Evolutionary conservation across 2,329 filamentous ascomycete species (phyloP).

Genomic region (Fusarium paranaense): DNA sequence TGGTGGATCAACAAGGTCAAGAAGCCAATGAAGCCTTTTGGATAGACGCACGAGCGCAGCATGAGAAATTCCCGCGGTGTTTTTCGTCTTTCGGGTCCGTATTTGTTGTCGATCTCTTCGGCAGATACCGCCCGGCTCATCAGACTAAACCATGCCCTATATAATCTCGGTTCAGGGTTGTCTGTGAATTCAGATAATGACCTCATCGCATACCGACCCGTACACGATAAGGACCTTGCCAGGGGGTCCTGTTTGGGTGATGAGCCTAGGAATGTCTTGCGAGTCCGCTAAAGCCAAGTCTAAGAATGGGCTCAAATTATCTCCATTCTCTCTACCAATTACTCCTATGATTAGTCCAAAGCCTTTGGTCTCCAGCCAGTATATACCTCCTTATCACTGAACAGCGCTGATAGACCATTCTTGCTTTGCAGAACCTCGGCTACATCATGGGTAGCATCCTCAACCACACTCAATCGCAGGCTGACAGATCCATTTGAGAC

Average conservation of each 20-base stretch:
- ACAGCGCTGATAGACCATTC: background rate
- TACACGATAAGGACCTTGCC: background rate
- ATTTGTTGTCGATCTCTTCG: background rate
- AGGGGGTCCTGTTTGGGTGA: background rate
- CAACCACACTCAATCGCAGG: background rate
- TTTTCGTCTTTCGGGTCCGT: background rate
- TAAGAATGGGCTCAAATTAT: background rate
- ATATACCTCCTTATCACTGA: background rate
- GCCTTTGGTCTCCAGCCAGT: background rate
- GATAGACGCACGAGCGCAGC: background rate
- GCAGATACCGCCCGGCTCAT: background rate
- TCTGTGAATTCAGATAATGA: background rate
- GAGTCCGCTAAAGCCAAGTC: background rate
- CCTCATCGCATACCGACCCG: background rate
- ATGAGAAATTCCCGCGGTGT: background rate
- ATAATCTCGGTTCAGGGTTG: background rate
- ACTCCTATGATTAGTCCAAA: background rate
- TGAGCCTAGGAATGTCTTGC: background rate
- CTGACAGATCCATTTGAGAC: background rate
- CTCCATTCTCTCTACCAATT: background rate
- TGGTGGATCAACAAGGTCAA: background rate
- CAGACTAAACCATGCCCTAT: background rate
- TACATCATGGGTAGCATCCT: background rate
- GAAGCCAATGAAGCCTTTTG: background rate
- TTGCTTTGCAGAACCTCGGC: background rate